A percentile compares a stretch with the other conserved stretches of the same genome.
Evolutionary conservation across 805 yeast genomes (phyloP).

Genomic region (Candida wancherniae): DNA sequence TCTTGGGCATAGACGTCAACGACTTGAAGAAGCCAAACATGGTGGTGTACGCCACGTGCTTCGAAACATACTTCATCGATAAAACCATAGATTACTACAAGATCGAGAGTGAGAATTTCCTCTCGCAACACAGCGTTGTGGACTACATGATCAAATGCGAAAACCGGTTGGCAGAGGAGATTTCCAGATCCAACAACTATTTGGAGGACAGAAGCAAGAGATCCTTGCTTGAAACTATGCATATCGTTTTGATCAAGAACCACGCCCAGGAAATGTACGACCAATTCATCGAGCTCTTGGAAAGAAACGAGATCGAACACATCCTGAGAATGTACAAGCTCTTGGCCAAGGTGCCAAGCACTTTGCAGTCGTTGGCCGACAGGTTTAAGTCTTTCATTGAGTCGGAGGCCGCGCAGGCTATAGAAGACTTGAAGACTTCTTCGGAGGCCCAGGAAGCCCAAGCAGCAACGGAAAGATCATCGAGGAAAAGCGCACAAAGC

Average conservation of each 20-base stretch:
- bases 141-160: conserved; percentile 89
- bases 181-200: conserved; percentile 68
- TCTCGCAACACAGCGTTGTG: conserved; percentile 74
- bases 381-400: conserved; percentile 71
- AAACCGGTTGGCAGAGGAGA: conserved; percentile 76
- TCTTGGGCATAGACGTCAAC: conserved; percentile 84
- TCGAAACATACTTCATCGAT: conserved; percentile 72
- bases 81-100: conserved; percentile 65
- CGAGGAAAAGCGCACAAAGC: conserved; percentile 18
- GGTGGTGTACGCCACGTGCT: conserved; percentile 72
- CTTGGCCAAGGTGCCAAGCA: conserved; percentile 71
- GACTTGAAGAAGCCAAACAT: conserved; percentile 83
- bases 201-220: conserved; percentile 83
- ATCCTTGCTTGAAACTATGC: conserved; percentile 69
- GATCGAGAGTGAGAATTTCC: conserved; percentile 61
- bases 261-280: conserved; percentile 74
- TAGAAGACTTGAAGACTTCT: conserved; percentile 47
- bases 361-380: conserved; percentile 73
- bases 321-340: conserved; percentile 72
- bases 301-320: conserved; percentile 65
- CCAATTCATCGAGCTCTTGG: conserved; percentile 72
- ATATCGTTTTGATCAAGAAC: conserved; percentile 68
- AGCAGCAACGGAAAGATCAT: conserved; percentile 13
- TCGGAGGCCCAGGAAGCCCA: conserved; percentile 22
- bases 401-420: conserved; percentile 41